Evolutionary conservation across 495 filamentous ascomycete species (phyloP).

Genomic region (Hyphodiscus hymeniophilus): DNA sequence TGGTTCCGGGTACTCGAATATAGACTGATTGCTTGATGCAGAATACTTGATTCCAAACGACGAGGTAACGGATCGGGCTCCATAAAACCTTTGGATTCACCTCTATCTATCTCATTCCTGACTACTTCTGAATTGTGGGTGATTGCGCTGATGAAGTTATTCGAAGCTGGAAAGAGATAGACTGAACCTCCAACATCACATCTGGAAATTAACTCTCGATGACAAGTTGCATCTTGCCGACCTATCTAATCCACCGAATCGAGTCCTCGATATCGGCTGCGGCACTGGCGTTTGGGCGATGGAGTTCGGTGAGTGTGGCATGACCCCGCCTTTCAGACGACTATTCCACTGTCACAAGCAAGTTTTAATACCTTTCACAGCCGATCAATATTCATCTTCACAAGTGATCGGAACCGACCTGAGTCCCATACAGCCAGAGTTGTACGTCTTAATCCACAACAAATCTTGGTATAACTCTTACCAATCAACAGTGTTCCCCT

Average conservation of each 20-base stretch:
- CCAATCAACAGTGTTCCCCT: constrained; percentile 28
- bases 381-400: not conserved
- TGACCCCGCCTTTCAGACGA: not conserved
- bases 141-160: not conserved
- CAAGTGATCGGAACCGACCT: constrained; percentile 30
- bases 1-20: not conserved
- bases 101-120: too few species aligned
- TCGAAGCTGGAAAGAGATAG: not conserved
- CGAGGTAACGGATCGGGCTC: too few species aligned
- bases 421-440: constrained; percentile 21
- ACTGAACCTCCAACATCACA: constrained; percentile 34
- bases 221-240: constrained; percentile 37
- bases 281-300: not conserved
- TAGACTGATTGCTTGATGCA: not conserved
- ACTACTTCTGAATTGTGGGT: constrained; percentile 1
- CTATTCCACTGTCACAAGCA: too few species aligned
- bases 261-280: not conserved
- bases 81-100: too few species aligned
- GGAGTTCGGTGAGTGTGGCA: not conserved
- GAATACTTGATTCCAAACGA: constrained; percentile 22
- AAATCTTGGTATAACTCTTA: not conserved
- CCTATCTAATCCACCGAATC: constrained; percentile 20
- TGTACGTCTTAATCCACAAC: constrained; percentile 17
- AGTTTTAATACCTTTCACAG: not conserved
- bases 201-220: constrained; percentile 39